phyloP scores from a whole-genome alignment of 305 asterid species.

The Fraxinus velutina region DNA sequence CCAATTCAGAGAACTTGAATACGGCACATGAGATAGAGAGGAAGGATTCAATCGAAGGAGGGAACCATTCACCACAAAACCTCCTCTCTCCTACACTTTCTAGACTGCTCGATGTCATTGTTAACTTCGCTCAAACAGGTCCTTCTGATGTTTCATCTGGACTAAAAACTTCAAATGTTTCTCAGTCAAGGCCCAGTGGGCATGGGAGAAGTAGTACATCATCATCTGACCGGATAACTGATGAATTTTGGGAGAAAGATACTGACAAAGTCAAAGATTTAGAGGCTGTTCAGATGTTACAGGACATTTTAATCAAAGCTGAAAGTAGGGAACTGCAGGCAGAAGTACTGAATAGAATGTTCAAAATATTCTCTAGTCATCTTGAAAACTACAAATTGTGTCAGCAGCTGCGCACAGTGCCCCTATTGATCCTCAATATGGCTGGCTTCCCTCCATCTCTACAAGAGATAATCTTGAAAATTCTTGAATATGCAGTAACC shows the following conservation, averaged over 20 bases:
- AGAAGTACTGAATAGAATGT: constrained; percentile 91
- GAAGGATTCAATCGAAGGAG: constrained; percentile 34
- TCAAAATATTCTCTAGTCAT: constrained; percentile 92
- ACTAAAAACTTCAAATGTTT: constrained; percentile 47
- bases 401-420: constrained; percentile 95
- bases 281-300: constrained; percentile 97
- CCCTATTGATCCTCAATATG: constrained; percentile 95
- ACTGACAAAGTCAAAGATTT: constrained; percentile 84
- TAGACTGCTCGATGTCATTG: constrained; percentile 88
- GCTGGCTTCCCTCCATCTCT: constrained; percentile 78
- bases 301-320: constrained; percentile 92
- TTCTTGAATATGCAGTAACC: constrained; percentile 97
- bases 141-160: constrained; percentile 46
- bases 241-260: constrained; percentile 87
- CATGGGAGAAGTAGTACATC: constrained; percentile 72
- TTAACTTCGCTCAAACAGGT: constrained; percentile 82
- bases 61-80: constrained; percentile 35
- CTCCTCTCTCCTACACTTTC: constrained; percentile 74
- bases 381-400: constrained; percentile 88
- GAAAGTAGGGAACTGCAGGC: constrained; percentile 85
- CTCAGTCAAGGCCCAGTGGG: constrained; percentile 58
- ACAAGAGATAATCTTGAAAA: constrained; percentile 93
- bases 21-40: constrained; percentile 37
- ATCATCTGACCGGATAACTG: constrained; percentile 65
- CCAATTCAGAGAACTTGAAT: constrained; percentile 39